Conservation (phyloP, 106 monocot species). For the Platanthera guangdongensis region DNA sequence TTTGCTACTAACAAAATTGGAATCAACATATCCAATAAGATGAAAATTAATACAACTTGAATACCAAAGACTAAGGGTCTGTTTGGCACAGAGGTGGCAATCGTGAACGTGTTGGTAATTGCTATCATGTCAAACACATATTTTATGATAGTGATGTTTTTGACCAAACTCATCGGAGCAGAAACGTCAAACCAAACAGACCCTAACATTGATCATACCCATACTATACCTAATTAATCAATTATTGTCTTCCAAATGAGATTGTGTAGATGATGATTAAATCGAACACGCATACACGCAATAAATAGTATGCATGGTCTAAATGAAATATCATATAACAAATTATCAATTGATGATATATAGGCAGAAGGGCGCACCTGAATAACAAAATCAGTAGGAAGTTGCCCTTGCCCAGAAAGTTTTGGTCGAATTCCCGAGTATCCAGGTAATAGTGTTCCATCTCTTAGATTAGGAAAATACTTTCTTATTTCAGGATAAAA, state of each 20-base stretch:
- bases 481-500: conserved; percentile 90
- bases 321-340: background rate
- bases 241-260: background rate
- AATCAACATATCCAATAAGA: no score
- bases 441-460: conserved; percentile 71
- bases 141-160: no score
- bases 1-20: no score
- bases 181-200: no score
- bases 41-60: no score
- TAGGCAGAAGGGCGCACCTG: conserved; percentile 41
- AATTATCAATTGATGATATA: background rate
- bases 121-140: no score
- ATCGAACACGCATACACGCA: background rate
- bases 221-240: no score
- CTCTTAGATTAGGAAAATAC: conserved; percentile 85
- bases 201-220: no score
- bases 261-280: background rate
- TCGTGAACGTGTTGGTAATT: no score
- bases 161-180: no score
- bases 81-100: no score
- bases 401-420: conserved; percentile 67
- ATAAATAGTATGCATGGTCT: background rate
- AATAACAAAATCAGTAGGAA: conserved; percentile 68
- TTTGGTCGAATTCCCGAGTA: conserved; percentile 91
- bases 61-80: no score